These are phyloP conservation scores for Penicillium flavigenum DNA, from an alignment of 495 filamentous ascomycete species.

Conservation along the genomic window DNA sequence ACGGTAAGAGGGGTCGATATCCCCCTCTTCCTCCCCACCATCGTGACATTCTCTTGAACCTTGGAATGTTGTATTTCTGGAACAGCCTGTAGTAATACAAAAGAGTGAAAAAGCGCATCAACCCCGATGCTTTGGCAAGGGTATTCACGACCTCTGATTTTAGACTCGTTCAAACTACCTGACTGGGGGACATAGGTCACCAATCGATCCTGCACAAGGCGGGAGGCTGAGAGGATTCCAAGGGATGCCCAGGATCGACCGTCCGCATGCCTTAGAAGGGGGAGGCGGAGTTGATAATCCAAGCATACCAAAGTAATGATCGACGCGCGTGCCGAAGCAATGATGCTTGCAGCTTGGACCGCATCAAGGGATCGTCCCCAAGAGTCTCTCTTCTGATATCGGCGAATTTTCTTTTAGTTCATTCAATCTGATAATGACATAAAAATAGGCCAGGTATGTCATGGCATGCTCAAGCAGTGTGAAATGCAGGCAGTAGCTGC, in stretches of 20 bases:
- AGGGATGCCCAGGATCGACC: conserved; percentile 19
- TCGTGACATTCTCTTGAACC: conserved; percentile 4
- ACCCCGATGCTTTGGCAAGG: neutral
- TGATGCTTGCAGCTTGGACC: conserved; percentile 31
- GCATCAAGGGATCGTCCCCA: conserved; percentile 14
- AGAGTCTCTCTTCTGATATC: conserved; percentile 4
- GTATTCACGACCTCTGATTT: neutral
- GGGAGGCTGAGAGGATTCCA: conserved; percentile 7
- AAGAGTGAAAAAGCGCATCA: neutral
- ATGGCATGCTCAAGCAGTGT: neutral
- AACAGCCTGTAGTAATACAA: neutral
- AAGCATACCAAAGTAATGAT: conserved; percentile 34
- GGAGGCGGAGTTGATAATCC: conserved; percentile 38
- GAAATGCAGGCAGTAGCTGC: neutral
- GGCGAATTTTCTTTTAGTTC: conserved; percentile 9
- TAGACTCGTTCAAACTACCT: neutral
- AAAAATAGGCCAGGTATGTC: neutral
- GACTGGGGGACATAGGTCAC: neutral
- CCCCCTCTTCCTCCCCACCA: neutral
- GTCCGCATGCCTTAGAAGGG: conserved; percentile 28
- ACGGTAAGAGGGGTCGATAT: conserved; percentile 1
- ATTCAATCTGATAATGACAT: conserved; percentile 6
- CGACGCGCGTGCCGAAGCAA: conserved; percentile 25
- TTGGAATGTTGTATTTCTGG: conserved; percentile 1
- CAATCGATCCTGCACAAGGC: neutral